Conservation (phyloP, 768 basidiomycete genomes). For the Auricularia heimuer region DNA sequence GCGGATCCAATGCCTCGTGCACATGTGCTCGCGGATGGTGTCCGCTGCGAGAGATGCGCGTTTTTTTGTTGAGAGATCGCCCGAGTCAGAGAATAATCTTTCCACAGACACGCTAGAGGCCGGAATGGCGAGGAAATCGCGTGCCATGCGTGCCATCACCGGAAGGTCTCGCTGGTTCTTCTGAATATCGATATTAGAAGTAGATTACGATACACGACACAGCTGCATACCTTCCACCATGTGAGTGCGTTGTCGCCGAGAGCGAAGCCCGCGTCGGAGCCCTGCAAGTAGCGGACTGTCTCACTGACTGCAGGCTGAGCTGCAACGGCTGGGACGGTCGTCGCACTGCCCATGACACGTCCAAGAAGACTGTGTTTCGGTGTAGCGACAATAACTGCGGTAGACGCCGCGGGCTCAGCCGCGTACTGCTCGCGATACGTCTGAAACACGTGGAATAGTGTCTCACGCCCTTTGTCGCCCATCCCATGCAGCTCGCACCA, state of each 20-base stretch:
- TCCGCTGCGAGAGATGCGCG: constrained; percentile 13
- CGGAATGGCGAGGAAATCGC: constrained; percentile 15
- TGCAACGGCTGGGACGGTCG: background rate
- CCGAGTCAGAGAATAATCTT: constrained; percentile 13
- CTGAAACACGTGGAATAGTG: background rate
- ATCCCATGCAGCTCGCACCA: background rate
- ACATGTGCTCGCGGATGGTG: constrained; percentile 7
- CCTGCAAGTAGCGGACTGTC: background rate
- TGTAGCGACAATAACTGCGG: background rate
- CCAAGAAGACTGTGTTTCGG: background rate
- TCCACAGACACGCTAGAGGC: constrained; percentile 16
- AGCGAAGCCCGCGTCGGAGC: background rate
- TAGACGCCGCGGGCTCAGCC: background rate
- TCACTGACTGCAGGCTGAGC: background rate
- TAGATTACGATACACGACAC: no score
- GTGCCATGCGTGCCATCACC: constrained; percentile 8
- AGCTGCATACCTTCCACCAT: background rate
- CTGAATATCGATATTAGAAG: constrained; percentile 20
- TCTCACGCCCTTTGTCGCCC: background rate
- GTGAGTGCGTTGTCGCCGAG: constrained; percentile 2
- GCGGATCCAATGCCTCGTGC: constrained; percentile 15
- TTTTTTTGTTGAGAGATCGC: constrained; percentile 10
- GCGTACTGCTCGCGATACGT: background rate
- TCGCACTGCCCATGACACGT: background rate
- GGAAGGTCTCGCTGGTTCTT: constrained; percentile 33